Base-by-base conservation (phyloP, 139 green algal species). In the Asterochloris erici region DNA sequence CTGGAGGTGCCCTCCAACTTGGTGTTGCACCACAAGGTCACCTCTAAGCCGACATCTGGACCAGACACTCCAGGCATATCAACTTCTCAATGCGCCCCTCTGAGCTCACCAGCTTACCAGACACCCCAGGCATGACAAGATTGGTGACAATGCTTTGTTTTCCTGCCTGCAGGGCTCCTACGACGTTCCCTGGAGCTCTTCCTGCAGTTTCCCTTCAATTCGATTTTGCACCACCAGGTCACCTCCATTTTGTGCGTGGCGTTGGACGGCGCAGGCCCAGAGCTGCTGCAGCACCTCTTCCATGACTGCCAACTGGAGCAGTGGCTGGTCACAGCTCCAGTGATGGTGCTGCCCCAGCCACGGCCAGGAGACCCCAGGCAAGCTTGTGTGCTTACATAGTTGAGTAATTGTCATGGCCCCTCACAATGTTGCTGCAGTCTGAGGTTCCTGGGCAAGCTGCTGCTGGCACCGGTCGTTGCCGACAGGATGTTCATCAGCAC, bases 1-100 rank as follows among this genome's bases (percentile, higher is more conserved):
- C 78, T 87, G 71, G 64, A 74, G 21, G 95, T 92, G 85, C 94
- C 95, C 60, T 98, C 98, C 92, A 97, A 98, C 89, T 96, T 96
- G 86, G 84, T 94, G 68, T 86, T 98, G 82, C 95, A 98, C 83
- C 90, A 93, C 79, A 86, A 63, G 69, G 71, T 11, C 73, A 71
- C 66, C 19, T 26, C 66, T 10, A 21, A 12, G 66, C 66, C 4
- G 66, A 26, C 6, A 26, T 9, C 66, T 71, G 66, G 66, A 71
- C 66, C 21, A 13, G 66, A 9, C 17, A 71, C 66, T 24, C 4
- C 64, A 24, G 16, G 64, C 64, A 14, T 70, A 70, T 70, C 64
- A 70, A 70, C 14, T 14, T 70, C n/a, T n/a, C n/a, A n/a, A n/a
- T n/a, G n/a, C n/a, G n/a, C n/a, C n/a, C n/a, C n/a, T n/a, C n/a